Evolutionary conservation across 1,139 yeast genomes (phyloP), one percentile per base, ranked within the genome.

Genomic region (Keqinozyma sinolaborantium): DNA sequence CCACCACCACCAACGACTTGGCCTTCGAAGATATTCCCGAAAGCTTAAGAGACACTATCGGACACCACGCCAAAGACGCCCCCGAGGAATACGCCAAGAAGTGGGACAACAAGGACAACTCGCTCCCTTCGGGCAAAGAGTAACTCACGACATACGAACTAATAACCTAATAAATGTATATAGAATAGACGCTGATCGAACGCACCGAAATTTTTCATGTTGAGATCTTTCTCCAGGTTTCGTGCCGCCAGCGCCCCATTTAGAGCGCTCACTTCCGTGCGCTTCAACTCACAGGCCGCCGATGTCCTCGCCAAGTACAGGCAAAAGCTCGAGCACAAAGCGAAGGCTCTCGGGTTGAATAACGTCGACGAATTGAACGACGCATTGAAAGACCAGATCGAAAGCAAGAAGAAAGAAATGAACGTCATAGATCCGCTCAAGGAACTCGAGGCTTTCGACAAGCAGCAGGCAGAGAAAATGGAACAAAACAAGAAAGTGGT

Each of bases 11-110:
- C 0, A 77, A 74, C 13, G 92, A 82, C 47, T 58, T 83, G 45
- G 82, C 73, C 0, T 81, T 82, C 47, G 83, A 81, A 40, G 87
- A 83, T 40, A 77, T 83, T 28, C 94, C 94, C 1, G 83, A 80
- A 18, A 64, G 70, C n/a, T 59, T 83, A 35, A 73, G 64, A 45
- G 45, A 49, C 4, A 56, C 69, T 2, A 65, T 81, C 26, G 84
- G 86, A 0, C 82, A 74, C 35, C 73, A 77, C 47, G 86, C 85
- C 4, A 74, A 71, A 46, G 81, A 80, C 53, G 79, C 83, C 0
- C 84, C 86, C 1, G 44, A 39, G 16, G 44, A 41, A 24, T 39
- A 32, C 25, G 29, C 21, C 8, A 34, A 35, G 14, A 28, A 28
- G 10, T 7, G 3, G 6, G 33, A 31, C 5, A 14, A 19, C 9